phyloP scores from a whole-genome alignment of 768 basidiomycete genomes.

The Amanita jacksonii region DNA sequence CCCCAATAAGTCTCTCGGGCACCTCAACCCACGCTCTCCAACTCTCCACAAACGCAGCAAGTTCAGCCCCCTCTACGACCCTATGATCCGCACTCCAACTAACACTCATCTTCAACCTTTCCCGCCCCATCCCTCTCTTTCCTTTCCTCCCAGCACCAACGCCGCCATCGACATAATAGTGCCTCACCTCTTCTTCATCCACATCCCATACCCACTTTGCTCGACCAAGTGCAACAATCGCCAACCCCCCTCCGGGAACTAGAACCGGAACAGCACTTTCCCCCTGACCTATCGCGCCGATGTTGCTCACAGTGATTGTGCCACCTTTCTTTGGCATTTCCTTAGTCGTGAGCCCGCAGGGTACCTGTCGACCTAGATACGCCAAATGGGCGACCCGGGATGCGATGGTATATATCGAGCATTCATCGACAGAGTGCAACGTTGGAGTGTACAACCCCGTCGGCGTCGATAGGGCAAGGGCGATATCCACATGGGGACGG shows the following conservation, averaged over 20 bases:
- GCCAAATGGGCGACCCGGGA: slow-evolving; percentile 52
- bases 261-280: slow-evolving; percentile 66
- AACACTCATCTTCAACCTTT: slow-evolving; percentile 50
- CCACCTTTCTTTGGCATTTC: slow-evolving; percentile 74
- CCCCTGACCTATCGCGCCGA: slow-evolving; percentile 72
- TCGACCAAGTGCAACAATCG: slow-evolving; percentile 74
- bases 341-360: slow-evolving; percentile 48
- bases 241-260: slow-evolving; percentile 75
- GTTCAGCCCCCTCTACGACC: slow-evolving; percentile 81
- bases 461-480: slow-evolving; percentile 68
- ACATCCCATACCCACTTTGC: slow-evolving; percentile 76
- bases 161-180: slow-evolving; percentile 12
- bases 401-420: slow-evolving; percentile 52
- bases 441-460: slow-evolving; percentile 82
- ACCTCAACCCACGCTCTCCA: slow-evolving; percentile 77
- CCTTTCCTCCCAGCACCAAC: not conserved
- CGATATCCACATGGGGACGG: slow-evolving; percentile 68
- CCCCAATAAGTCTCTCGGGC: slow-evolving; percentile 60
- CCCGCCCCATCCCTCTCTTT: slow-evolving; percentile 28
- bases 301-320: slow-evolving; percentile 73
- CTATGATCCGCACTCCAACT: slow-evolving; percentile 87
- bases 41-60: slow-evolving; percentile 80
- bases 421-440: slow-evolving; percentile 41
- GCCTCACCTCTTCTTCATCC: slow-evolving; percentile 29
- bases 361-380: slow-evolving; percentile 56